phyloP scores from a whole-genome alignment of 257 asterid species.

The Vinca minor region DNA sequence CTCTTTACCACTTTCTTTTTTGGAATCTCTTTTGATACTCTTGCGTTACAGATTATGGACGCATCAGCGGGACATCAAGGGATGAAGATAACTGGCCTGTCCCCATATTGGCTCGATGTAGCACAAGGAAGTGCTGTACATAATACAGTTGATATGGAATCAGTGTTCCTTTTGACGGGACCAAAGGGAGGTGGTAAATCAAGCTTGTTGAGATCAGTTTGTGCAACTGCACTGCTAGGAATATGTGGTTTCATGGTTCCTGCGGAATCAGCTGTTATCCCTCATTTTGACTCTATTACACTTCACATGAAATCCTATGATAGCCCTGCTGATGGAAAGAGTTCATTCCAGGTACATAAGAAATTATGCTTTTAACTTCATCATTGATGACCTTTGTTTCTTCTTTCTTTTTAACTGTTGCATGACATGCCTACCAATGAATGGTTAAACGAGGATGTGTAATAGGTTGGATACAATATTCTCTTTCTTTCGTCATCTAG shows the following conservation, averaged over 20 bases:
- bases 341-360: constrained; percentile 78
- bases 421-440: background rate
- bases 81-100: constrained; percentile 72
- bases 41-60: constrained; percentile 37
- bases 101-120: constrained; percentile 96
- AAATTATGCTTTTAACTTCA: background rate
- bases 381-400: background rate
- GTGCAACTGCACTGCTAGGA: constrained; percentile 91
- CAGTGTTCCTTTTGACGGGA: constrained; percentile 81
- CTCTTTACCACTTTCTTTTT: background rate
- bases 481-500: no score
- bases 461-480: background rate
- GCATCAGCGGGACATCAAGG: constrained; percentile 23
- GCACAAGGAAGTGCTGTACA: constrained; percentile 75
- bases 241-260: constrained; percentile 94
- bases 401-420: background rate
- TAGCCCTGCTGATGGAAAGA: constrained; percentile 96
- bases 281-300: constrained; percentile 90
- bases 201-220: constrained; percentile 78
- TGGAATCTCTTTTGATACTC: background rate
- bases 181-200: constrained; percentile 99
- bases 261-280: constrained; percentile 83
- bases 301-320: constrained; percentile 97
- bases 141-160: constrained; percentile 71
- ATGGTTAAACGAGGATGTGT: background rate